Percentiles rank a stretch among this genome's conserved stretches.
These are phyloP conservation scores for Spathaspora sp. DNA, from an alignment of 805 yeast genomes.

Conservation along the genomic window DNA sequence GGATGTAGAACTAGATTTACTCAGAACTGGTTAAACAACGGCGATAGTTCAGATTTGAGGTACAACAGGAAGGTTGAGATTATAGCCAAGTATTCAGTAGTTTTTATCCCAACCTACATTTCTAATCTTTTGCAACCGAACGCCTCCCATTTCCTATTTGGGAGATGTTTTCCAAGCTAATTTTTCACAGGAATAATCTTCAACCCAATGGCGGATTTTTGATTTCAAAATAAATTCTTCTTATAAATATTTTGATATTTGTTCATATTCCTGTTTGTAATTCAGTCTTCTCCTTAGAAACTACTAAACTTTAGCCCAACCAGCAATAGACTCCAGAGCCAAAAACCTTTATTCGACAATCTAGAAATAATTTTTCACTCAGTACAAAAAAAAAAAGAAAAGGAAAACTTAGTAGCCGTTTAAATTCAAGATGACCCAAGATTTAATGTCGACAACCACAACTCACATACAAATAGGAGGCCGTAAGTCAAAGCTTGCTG, in stretches of 20 bases:
- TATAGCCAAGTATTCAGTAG: neutral
- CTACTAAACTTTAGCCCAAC: neutral
- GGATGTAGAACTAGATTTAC: neutral
- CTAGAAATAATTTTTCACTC: neutral
- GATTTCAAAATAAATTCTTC: neutral
- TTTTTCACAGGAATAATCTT: neutral
- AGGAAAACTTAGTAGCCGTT: neutral
- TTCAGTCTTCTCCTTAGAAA: neutral
- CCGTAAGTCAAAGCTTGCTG: conserved; percentile 83
- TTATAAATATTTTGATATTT: neutral
- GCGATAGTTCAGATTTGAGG: neutral
- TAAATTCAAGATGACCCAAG: neutral
- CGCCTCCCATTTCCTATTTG: neutral
- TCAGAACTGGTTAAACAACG: neutral
- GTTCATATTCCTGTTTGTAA: neutral
- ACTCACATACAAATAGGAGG: conserved; percentile 67
- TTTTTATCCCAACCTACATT: neutral
- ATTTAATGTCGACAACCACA: neutral
- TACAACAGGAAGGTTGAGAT: neutral
- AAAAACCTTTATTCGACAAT: neutral
- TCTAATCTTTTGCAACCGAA: neutral
- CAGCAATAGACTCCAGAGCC: neutral
- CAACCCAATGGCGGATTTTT: neutral
- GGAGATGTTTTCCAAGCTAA: neutral
- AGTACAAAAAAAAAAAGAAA: neutral